Evolutionary conservation across 768 basidiomycete genomes (phyloP), one percentile per base, ranked within the genome.

Genomic region (Nevesoporus exiguus): DNA sequence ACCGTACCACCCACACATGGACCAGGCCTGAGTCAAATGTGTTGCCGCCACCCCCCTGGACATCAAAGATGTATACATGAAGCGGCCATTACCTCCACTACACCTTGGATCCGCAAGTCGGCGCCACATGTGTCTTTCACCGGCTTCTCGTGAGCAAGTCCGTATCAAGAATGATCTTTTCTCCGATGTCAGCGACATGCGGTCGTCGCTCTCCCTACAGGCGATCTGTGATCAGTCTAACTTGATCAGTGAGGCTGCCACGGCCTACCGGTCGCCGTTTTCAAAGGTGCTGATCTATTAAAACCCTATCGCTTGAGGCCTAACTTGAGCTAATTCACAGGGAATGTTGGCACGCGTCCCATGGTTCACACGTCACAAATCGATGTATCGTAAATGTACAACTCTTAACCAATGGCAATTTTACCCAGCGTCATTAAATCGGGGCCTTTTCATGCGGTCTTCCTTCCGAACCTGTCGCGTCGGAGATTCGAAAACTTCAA

Each of bases 401-500:
- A 5, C 24, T 15, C 5, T 48, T 8, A 33, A 25, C 65, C 60
- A 67, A 67, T 67, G 36, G 66, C 60, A 49, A 63, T 37, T 58
- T 66, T 61, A 52, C 40, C 44, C 46, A 17, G 24, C 30, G 17
- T 34, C 19, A 22, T n/a, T n/a, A 31, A n/a, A 11, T 31, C 45
- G 11, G 25, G 3, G 17, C 19, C 19, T 21, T 45, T 11, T 40
- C 55, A 64, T 54, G 54, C 55, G 55, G 54, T 25, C 22, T 33
- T 52, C 64, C 65, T 36, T 61, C 62, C 64, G 59, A 46, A 30
- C 51, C 47, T 66, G 63, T 60, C 58, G 25, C 19, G 65, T 65
- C 67, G 65, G 67, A 65, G 63, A 56, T 69, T 56, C 11, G 63
- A 55, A 49, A 65, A 55, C 25, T 54, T 49, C 48, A 21, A 10